Evolutionary conservation across 345 rosid species (phyloP), one percentile per base, ranked within the genome.

Genomic region (Combretum micranthum): DNA sequence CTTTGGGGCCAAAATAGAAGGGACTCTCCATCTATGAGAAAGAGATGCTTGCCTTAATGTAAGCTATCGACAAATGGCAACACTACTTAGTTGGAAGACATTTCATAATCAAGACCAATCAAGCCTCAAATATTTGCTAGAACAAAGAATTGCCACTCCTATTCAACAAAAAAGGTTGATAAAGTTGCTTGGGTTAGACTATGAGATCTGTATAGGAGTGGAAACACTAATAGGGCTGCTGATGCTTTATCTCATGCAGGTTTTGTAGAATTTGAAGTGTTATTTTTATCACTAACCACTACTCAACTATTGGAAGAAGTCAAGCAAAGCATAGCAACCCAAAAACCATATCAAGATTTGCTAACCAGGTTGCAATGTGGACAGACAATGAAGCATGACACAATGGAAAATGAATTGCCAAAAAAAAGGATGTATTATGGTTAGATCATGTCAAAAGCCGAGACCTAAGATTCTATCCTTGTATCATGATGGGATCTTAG

Each of bases 51-150:
- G 15, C 50, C 2, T 2, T 57, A 2, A 10, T 57, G 4, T 44
- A 6, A 15, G 50, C 50, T 10, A 45, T 44, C 18, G 23, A 39
- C 1, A 42, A 45, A 11, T 43, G 25, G 50, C 3, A 15, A 2
- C 50, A 15, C 2, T 57, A 43, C 5, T 26, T 57, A 0, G 3
- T 57, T 1, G 50, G 49, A 1, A 19, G 50, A 11, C 61, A 57
- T 7, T 57, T 57, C 23, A 19, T 8, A 2, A 57, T 57, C 22
- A 45, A 20, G 15, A 57, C 50, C 0, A 50, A 57, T 21, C 50
- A 57, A 59, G 52, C 44, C 44, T 59, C 5, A 57, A 44, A 17
- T 57, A 42, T 15, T 16, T 57, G 16, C 13, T 57, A 3, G 20
- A 57, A 11, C 61, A 7, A 57, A 14, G 49, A 11, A 17, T 44